Conservation (phyloP, 2,329 filamentous ascomycete species). For the Fusarium protoensiforme region DNA sequence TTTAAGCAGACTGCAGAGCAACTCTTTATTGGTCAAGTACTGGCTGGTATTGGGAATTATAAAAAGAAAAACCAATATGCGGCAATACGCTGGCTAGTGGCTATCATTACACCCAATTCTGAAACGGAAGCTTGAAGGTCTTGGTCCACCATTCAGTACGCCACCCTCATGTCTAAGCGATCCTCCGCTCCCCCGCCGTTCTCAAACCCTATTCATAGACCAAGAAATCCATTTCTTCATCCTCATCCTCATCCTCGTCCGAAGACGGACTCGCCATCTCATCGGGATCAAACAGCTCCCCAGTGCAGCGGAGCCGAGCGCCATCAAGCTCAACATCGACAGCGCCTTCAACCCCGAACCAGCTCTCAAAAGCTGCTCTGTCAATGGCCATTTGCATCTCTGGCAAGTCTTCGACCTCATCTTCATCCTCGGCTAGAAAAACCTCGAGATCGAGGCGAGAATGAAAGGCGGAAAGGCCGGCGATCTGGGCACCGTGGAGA, state of each 20-base stretch:
- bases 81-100: neutral
- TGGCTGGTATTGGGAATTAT: neutral
- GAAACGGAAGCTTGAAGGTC: neutral
- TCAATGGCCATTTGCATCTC: conserved; percentile 47
- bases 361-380: conserved; percentile 38
- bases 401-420: conserved; percentile 40
- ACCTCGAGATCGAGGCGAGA: conserved; percentile 45
- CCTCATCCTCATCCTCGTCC: neutral
- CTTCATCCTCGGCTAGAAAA: conserved; percentile 42
- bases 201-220: neutral
- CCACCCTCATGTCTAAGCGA: neutral
- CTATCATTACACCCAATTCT: neutral
- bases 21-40: neutral
- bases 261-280: conserved; percentile 3
- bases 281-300: conserved; percentile 20
- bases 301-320: conserved; percentile 31
- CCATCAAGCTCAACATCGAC: conserved; percentile 45
- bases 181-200: too few relatives aligned
- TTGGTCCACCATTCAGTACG: neutral
- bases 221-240: neutral
- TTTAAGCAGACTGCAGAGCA: neutral
- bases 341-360: conserved; percentile 33
- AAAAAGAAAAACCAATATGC: neutral
- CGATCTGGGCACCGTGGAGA: conserved; percentile 43
- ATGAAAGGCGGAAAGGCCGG: neutral